Evolutionary conservation across 176 grass and related monocot species (phyloP).

Genomic region (Zoysia pacifica): DNA sequence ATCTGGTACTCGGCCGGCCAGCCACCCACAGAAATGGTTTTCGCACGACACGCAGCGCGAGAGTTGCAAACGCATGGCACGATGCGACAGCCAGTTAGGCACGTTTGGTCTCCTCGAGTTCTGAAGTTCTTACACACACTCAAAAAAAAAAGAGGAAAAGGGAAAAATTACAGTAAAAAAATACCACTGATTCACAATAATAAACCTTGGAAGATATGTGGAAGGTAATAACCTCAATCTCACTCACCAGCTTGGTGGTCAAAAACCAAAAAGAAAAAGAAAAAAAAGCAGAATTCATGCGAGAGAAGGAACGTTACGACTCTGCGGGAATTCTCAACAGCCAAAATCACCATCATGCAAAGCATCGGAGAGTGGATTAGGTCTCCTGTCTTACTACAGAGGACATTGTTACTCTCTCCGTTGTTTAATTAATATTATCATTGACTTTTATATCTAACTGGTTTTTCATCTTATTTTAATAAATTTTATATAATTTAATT

Average conservation of each 20-base stretch:
- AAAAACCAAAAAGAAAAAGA: neutral
- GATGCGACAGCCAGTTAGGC: too few species aligned
- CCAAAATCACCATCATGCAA: conserved; percentile 36
- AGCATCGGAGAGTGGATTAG: too few species aligned
- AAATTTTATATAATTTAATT: too few species aligned
- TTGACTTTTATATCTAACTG: too few species aligned
- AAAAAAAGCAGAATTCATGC: conserved; percentile 1
- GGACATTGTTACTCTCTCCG: too few species aligned
- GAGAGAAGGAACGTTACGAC: conserved; percentile 18
- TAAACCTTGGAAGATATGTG: conserved; percentile 37
- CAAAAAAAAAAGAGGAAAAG: neutral
- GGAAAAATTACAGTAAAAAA: neutral
- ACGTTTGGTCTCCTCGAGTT: too few species aligned
- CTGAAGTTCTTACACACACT: neutral
- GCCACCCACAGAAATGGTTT: too few species aligned
- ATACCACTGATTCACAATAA: conserved; percentile 4
- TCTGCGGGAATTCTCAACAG: conserved; percentile 36
- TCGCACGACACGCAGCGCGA: too few species aligned
- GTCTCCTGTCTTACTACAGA: too few species aligned
- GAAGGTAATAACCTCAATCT: conserved; percentile 11
- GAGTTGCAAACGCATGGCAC: too few species aligned
- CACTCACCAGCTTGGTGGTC: conserved; percentile 27
- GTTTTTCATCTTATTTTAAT: too few species aligned
- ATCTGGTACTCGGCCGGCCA: too few species aligned
- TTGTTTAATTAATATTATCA: neutral